Percentiles rank a stretch among this genome's conserved stretches.
phyloP scores from a whole-genome alignment of 768 basidiomycete genomes.

The Cystofilobasidium macerans region DNA sequence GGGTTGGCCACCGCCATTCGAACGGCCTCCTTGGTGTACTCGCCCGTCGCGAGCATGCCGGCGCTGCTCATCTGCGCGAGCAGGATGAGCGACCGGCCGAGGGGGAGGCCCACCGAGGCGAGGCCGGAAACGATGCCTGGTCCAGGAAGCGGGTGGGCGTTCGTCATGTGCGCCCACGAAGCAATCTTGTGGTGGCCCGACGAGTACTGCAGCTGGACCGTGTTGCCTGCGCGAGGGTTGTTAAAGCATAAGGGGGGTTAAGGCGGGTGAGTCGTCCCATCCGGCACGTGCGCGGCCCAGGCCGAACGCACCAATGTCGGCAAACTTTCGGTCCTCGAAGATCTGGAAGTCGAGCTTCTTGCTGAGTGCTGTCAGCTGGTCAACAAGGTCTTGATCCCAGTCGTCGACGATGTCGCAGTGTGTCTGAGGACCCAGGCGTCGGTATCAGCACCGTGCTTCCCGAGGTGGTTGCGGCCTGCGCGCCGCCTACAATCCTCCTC shows the following conservation, averaged over 20 bases:
- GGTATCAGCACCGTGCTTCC: too few species aligned
- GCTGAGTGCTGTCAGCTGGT: conserved; percentile 58
- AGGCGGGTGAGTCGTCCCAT: too few species aligned
- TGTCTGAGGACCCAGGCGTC: conserved; percentile 54
- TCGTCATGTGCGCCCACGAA: conserved; percentile 91
- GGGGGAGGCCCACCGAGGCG: conserved; percentile 68
- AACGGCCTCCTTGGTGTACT: conserved; percentile 73
- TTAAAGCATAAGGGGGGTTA: too few species aligned
- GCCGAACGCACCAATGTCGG: conserved; percentile 70
- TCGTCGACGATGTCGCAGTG: conserved; percentile 94
- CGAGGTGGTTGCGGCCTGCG: too few species aligned
- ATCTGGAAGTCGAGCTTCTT: conserved; percentile 81
- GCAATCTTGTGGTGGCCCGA: conserved; percentile 87
- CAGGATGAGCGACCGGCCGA: conserved; percentile 74
- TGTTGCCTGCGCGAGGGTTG: too few species aligned
- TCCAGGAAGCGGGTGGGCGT: conserved; percentile 93
- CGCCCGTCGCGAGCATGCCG: conserved; percentile 69
- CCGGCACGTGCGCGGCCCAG: too few species aligned
- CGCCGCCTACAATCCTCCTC: too few species aligned
- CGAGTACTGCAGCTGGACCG: conserved; percentile 87
- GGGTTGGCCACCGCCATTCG: conserved; percentile 67
- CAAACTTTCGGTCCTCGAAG: conserved; percentile 98
- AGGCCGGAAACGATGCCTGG: conserved; percentile 88
- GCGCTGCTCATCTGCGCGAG: conserved; percentile 94
- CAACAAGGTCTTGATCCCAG: conserved; percentile 62